These are phyloP conservation scores for Colletotrichum melonis DNA, from an alignment of 2,329 filamentous ascomycete genomes.

Conservation along the genomic window DNA sequence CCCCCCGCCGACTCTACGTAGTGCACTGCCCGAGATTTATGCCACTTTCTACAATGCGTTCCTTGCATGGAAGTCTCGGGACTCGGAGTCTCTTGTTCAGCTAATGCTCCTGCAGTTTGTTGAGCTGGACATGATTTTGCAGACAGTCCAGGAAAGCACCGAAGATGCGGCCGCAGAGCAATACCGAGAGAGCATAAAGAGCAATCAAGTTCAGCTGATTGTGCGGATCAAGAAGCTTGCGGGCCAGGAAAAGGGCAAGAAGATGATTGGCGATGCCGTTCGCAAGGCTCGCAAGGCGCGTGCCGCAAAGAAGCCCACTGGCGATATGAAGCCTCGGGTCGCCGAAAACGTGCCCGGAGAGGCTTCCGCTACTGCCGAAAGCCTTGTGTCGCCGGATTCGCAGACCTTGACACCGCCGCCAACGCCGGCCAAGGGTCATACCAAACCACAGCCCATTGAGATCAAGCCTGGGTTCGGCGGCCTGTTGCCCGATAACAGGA, in stretches of 20 bases:
- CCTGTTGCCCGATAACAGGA: conserved; percentile 77
- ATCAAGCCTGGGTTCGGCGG: conserved; percentile 57
- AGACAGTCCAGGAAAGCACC: conserved; percentile 83
- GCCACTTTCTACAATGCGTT: conserved; percentile 82
- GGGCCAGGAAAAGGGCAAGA: conserved; percentile 76
- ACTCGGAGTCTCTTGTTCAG: conserved; percentile 81
- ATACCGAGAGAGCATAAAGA: conserved; percentile 83
- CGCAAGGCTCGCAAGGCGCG: conserved; percentile 75
- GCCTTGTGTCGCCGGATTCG: conserved; percentile 52
- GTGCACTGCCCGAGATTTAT: conserved; percentile 75
- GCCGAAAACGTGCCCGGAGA: conserved; percentile 59
- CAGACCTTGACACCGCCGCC: conserved; percentile 66
- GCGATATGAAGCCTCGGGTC: conserved; percentile 77
- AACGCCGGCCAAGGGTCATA: conserved; percentile 56
- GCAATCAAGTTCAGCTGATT: conserved; percentile 83
- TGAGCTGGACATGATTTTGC: conserved; percentile 85
- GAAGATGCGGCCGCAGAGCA: conserved; percentile 78
- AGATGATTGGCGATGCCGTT: conserved; percentile 80
- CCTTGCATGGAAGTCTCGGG: conserved; percentile 85
- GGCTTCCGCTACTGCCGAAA: conserved; percentile 50
- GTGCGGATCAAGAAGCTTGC: conserved; percentile 84
- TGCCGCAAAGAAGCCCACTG: conserved; percentile 72
- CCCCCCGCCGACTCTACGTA: conserved; percentile 70
- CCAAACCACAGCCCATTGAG: conserved; percentile 50
- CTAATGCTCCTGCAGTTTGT: conserved; percentile 90